Percentiles rank a stretch among this genome's conserved stretches.
Conservation (phyloP, 371 early-diverging fungal genomes). For the Apophysomyces variabilis region DNA sequence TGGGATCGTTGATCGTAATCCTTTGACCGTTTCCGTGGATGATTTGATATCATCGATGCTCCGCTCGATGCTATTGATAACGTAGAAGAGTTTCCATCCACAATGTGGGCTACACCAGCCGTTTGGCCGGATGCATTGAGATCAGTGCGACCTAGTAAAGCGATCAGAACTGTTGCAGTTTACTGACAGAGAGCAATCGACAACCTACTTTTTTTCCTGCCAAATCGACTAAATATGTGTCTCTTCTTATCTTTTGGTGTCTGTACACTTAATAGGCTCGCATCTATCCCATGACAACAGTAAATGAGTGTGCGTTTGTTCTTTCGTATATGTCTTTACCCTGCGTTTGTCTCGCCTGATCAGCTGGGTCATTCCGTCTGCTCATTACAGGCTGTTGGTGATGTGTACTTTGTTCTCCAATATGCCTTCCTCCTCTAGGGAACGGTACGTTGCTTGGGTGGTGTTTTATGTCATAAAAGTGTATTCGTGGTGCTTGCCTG, state of each 20-base stretch:
- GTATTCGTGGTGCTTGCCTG: conserved; percentile 12
- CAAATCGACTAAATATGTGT: conserved; percentile 34
- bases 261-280: conserved; percentile 1
- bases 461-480: conserved; percentile 16
- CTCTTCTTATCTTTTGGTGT: conserved; percentile 28
- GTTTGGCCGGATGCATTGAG: conserved; percentile 4
- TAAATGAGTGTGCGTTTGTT: conserved; percentile 2
- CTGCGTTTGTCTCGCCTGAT: conserved; percentile 24
- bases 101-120: conserved; percentile 9
- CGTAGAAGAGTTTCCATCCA: conserved; percentile 9
- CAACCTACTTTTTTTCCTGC: conserved; percentile 44
- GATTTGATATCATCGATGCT: conserved; percentile 7
- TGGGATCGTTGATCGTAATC: conserved; percentile 21
- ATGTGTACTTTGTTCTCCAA: conserved; percentile 17
- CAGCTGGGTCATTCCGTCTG: conserved; percentile 6
- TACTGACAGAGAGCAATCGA: not conserved
- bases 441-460: conserved; percentile 33
- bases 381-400: conserved; percentile 10
- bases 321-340: not conserved
- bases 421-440: conserved; percentile 48
- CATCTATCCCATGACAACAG: not conserved
- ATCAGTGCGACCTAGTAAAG: conserved; percentile 15
- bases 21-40: conserved; percentile 33
- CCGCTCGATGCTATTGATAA: conserved; percentile 13
- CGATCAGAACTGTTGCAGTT: not conserved